Conservation (phyloP, 208 protist species). For the Wallacemonas sp. region DNA sequence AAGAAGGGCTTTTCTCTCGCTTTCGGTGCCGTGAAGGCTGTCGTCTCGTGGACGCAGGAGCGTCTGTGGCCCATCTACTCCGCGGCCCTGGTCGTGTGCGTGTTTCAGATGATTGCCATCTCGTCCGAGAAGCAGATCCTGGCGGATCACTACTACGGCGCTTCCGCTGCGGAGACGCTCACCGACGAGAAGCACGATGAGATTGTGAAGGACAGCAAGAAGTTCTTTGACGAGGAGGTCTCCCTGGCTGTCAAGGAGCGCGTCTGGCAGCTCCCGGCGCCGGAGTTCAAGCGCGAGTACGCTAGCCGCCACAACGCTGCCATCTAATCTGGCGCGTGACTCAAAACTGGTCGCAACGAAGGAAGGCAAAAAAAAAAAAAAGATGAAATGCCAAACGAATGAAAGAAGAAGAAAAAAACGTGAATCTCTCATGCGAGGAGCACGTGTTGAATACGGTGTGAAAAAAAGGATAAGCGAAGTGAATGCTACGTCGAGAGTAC, state of each 20-base stretch:
- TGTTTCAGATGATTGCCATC: slow-evolving; percentile 73
- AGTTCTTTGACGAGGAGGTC: slow-evolving; percentile 85
- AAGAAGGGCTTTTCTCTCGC: slow-evolving; percentile 30
- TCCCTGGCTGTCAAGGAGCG: slow-evolving; percentile 78
- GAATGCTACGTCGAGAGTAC: too few relatives aligned
- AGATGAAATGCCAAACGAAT: slow-evolving; percentile 17
- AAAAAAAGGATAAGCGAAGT: too few relatives aligned
- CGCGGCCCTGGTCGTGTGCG: slow-evolving; percentile 66
- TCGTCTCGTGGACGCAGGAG: slow-evolving; percentile 54
- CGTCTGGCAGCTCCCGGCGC: slow-evolving; percentile 75
- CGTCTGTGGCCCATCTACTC: slow-evolving; percentile 85
- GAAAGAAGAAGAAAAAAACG: neutral
- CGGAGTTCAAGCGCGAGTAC: slow-evolving; percentile 68
- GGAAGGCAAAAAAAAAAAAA: neutral
- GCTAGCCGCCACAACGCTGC: slow-evolving; percentile 34
- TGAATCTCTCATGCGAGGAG: too few relatives aligned
- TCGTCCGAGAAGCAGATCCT: slow-evolving; percentile 87
- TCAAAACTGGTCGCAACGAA: too few relatives aligned
- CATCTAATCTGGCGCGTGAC: too few relatives aligned
- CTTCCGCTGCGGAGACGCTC: slow-evolving; percentile 21
- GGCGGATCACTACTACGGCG: slow-evolving; percentile 81
- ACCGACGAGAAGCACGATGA: slow-evolving; percentile 42
- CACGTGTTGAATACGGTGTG: too few relatives aligned
- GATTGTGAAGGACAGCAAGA: slow-evolving; percentile 50
- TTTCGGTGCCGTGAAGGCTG: slow-evolving; percentile 29